A percentile compares a stretch with the other conserved stretches of the same genome.
Evolutionary conservation across 2,329 filamentous ascomycete genomes (phyloP).

Genomic region (Laburnicola sp.): DNA sequence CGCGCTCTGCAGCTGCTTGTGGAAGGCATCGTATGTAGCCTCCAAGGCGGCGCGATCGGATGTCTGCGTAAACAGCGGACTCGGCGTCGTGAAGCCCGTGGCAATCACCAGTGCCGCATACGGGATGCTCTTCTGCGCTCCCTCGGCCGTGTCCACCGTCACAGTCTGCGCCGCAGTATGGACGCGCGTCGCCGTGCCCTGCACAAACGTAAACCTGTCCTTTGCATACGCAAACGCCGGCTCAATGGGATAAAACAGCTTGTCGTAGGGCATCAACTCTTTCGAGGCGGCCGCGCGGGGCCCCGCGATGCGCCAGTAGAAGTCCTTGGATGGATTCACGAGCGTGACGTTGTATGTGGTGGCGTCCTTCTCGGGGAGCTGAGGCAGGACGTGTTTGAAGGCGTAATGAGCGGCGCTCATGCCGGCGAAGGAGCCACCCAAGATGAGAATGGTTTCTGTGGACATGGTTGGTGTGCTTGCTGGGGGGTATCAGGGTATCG

Average conservation of each 20-base stretch:
- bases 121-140: constrained; percentile 41
- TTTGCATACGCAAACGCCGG: constrained; percentile 56
- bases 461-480: constrained; percentile 21
- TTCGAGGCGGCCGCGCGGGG: constrained; percentile 59
- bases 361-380: constrained; percentile 39
- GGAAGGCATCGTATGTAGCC: constrained; percentile 42
- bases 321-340: constrained; percentile 58
- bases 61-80: constrained; percentile 50
- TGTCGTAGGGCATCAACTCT: constrained; percentile 52
- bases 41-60: constrained; percentile 37
- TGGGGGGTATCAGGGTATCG: neutral
- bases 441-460: constrained; percentile 42
- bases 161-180: constrained; percentile 53
- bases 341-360: constrained; percentile 57
- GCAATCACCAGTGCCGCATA: constrained; percentile 61
- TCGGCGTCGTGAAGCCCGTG: constrained; percentile 56
- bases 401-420: constrained; percentile 43
- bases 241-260: constrained; percentile 57
- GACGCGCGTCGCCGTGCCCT: constrained; percentile 55
- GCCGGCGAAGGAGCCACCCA: constrained; percentile 43
- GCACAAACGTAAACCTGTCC: constrained; percentile 55
- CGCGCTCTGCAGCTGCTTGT: constrained; percentile 43
- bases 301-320: constrained; percentile 59
- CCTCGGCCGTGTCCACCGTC: constrained; percentile 37
- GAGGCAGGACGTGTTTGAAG: constrained; percentile 40